Percentiles rank a stretch among this genome's conserved stretches.
These are phyloP conservation scores for Daldinia sp. DNA, from an alignment of 2,329 filamentous ascomycete species.

Conservation along the genomic window DNA sequence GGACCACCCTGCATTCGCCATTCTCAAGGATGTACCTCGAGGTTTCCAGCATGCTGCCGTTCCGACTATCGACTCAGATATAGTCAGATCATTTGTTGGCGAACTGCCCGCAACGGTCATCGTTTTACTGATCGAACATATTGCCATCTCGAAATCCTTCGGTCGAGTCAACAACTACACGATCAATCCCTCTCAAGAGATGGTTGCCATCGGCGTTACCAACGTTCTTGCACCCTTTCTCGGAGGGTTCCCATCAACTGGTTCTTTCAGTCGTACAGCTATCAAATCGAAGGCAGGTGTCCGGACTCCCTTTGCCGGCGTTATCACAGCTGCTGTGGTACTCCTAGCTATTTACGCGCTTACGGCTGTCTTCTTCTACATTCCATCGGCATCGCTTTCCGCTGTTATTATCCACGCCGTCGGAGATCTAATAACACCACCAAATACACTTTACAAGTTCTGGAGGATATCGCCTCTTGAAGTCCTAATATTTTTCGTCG, in stretches of 20 bases:
- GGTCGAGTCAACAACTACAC: slow-evolving; percentile 95
- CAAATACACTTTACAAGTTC: slow-evolving; percentile 93
- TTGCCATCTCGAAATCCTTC: slow-evolving; percentile 97
- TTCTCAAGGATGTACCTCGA: slow-evolving; percentile 82
- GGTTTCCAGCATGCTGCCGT: slow-evolving; percentile 85
- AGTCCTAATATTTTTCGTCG: slow-evolving; percentile 91
- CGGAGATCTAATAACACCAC: slow-evolving; percentile 89
- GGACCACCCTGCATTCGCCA: slow-evolving; percentile 75
- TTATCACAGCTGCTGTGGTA: slow-evolving; percentile 88
- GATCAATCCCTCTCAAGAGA: slow-evolving; percentile 94
- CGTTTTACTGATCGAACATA: slow-evolving; percentile 96
- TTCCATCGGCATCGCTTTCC: slow-evolving; percentile 82
- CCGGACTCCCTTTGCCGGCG: slow-evolving; percentile 87
- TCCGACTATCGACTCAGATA: slow-evolving; percentile 73
- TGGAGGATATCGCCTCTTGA: slow-evolving; percentile 94
- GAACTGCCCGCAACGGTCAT: slow-evolving; percentile 89
- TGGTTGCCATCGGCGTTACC: slow-evolving; percentile 91
- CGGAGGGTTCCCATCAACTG: slow-evolving; percentile 91
- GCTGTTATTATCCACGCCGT: slow-evolving; percentile 97
- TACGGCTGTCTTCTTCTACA: slow-evolving; percentile 92
- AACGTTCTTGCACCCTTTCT: slow-evolving; percentile 93
- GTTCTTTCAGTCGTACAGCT: slow-evolving; percentile 94
- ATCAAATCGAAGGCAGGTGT: slow-evolving; percentile 98
- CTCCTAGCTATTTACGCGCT: slow-evolving; percentile 91
- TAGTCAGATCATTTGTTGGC: slow-evolving; percentile 76